Evolutionary conservation across 2,329 filamentous ascomycete genomes (phyloP).

Genomic region (Pestalotiopsis sp.): DNA sequence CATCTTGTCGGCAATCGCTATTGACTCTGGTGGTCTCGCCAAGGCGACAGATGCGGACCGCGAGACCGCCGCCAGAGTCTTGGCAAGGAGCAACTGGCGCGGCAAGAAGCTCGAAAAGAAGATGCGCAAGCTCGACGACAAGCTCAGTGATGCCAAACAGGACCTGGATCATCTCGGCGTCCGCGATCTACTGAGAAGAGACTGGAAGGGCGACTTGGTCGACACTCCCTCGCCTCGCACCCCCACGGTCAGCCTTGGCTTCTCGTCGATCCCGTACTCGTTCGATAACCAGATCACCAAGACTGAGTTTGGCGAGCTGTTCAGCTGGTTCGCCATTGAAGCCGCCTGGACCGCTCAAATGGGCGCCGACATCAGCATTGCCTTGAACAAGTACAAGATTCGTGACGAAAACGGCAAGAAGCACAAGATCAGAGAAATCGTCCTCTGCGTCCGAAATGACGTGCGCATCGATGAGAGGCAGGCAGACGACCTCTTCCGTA

Average conservation of each 20-base stretch:
- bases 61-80: conserved; percentile 36
- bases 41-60: conserved; percentile 40
- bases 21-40: conserved; percentile 43
- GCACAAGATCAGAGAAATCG: conserved; percentile 47
- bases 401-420: conserved; percentile 38
- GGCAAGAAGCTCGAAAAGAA: conserved; percentile 37
- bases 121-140: conserved; percentile 42
- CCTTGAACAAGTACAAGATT: conserved; percentile 47
- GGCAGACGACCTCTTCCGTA: conserved; percentile 41
- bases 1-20: conserved; percentile 46
- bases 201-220: conserved; percentile 50
- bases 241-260: conserved; percentile 46
- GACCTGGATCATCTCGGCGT: conserved; percentile 41
- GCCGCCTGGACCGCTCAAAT: conserved; percentile 48
- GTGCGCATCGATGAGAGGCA: conserved; percentile 44
- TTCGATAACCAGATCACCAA: conserved; percentile 46
- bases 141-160: conserved; percentile 42
- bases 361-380: conserved; percentile 44
- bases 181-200: conserved; percentile 44
- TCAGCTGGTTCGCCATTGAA: conserved; percentile 50
- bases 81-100: conserved; percentile 43
- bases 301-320: conserved; percentile 47
- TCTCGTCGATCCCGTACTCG: conserved; percentile 46
- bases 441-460: conserved; percentile 44
- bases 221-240: conserved; percentile 47